Conservation (phyloP, 345 rosid genomes). For the Draba incana region DNA sequence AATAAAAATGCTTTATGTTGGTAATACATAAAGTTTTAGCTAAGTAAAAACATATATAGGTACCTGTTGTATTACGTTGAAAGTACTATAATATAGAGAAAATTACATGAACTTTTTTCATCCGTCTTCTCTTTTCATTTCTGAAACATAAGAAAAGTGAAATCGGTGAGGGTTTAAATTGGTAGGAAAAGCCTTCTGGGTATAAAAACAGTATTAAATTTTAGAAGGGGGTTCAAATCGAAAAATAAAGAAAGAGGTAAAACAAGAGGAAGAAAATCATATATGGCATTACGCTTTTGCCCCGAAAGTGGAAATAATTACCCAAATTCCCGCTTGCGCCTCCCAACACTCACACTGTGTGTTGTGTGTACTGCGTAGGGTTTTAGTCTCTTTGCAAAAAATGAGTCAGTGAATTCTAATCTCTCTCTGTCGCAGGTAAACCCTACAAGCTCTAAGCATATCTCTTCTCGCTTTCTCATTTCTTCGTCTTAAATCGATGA, state of each 20-base stretch:
- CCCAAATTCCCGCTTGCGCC: conserved; percentile 40
- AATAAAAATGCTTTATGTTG: conserved; percentile 38
- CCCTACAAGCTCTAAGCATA: background rate
- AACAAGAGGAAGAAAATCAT: background rate
- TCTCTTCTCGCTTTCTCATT: background rate
- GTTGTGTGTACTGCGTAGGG: conserved; percentile 29
- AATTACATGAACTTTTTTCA: background rate
- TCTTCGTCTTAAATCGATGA: conserved; percentile 5
- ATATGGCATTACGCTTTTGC: background rate
- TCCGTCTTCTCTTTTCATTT: background rate
- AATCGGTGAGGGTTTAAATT: background rate
- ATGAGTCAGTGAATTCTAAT: conserved; percentile 26
- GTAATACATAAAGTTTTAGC: conserved; percentile 19
- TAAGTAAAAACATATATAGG: background rate
- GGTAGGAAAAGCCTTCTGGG: background rate
- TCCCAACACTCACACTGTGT: conserved; percentile 31
- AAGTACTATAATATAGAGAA: background rate
- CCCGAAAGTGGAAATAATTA: conserved; percentile 28
- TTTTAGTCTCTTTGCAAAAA: conserved; percentile 30
- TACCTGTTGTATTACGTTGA: background rate
- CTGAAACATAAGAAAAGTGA: background rate
- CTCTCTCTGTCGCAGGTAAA: conserved; percentile 25
- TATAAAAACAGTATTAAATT: background rate
- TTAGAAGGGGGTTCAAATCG: background rate
- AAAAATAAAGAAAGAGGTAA: background rate